Evolutionary conservation across 306 rosid genomes (phyloP).

Genomic region (Vicia sativa): DNA sequence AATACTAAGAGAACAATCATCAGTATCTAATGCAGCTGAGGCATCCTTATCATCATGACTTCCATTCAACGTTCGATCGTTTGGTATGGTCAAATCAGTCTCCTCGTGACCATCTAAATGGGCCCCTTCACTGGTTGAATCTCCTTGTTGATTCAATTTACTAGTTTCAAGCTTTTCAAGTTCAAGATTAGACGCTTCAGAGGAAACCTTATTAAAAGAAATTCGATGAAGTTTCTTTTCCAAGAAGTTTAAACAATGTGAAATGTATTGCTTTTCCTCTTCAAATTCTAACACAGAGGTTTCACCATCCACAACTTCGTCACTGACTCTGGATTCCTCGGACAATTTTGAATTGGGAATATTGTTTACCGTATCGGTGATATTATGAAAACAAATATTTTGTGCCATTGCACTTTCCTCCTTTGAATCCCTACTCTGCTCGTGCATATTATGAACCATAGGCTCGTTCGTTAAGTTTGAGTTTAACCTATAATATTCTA

Average conservation of each 20-base stretch:
- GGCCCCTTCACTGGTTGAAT: conserved; percentile 38
- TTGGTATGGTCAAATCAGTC: conserved; percentile 34
- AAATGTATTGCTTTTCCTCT: conserved; percentile 69
- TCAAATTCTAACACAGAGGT: conserved; percentile 55
- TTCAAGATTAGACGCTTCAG: conserved; percentile 30
- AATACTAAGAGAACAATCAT: conserved; percentile 38
- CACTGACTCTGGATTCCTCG: conserved; percentile 41
- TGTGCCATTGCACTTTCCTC: conserved; percentile 40
- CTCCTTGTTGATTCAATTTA: conserved; percentile 42
- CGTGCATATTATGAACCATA: conserved; percentile 23
- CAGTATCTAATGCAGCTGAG: conserved; percentile 36
- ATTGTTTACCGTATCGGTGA: conserved; percentile 22
- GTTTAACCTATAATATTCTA: conserved; percentile 59
- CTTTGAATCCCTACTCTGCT: conserved; percentile 39
- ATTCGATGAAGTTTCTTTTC: conserved; percentile 59
- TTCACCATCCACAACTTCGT: conserved; percentile 42
- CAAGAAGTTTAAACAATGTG: conserved; percentile 60
- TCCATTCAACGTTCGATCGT: conserved; percentile 42
- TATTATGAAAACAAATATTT: conserved; percentile 32
- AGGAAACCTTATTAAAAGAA: conserved; percentile 33
- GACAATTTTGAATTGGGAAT: conserved; percentile 36
- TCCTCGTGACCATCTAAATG: conserved; percentile 50
- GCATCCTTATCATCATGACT: conserved; percentile 40
- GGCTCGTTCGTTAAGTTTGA: conserved; percentile 38
- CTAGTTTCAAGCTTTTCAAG: conserved; percentile 43